Evolutionary conservation across 169 alveolate genomes (phyloP).

Genomic region (Plasmodium gallinaceum): DNA sequence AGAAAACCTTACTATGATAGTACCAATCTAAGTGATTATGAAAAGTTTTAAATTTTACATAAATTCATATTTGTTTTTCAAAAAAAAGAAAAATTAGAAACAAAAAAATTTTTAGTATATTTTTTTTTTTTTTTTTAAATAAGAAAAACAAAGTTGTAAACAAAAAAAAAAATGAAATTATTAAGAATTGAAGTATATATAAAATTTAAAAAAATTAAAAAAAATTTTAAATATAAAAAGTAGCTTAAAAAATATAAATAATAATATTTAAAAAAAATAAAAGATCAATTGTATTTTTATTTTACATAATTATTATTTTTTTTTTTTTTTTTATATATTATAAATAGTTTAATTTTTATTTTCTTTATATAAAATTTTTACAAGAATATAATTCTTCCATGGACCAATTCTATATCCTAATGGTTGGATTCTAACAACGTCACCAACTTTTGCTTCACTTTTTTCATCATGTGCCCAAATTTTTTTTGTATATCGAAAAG

Average conservation of each 20-base stretch:
- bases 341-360: conserved; percentile 46
- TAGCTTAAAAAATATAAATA: neutral
- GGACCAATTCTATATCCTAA: conserved; percentile 91
- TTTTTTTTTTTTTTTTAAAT: neutral
- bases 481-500: conserved; percentile 91
- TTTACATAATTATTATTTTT: neutral
- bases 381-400: conserved; percentile 87
- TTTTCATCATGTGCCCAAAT: conserved; percentile 93
- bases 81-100: neutral
- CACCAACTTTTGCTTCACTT: conserved; percentile 90
- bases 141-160: too few relatives aligned
- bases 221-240: neutral
- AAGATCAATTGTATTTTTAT: neutral
- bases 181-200: too few relatives aligned
- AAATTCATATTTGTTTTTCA: neutral
- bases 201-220: neutral
- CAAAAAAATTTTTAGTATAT: neutral
- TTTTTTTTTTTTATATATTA: too few relatives aligned
- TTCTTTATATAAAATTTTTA: conserved; percentile 82
- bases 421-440: conserved; percentile 93
- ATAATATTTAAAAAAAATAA: neutral
- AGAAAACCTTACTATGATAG: conserved; percentile 18
- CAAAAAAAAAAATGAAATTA: too few relatives aligned
- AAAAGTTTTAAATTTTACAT: neutral
- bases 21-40: neutral